A percentile compares a stretch with the other conserved stretches of the same genome.
Evolutionary conservation across 371 early-diverging fungal species (phyloP).

Genomic region (Circinella minor): DNA sequence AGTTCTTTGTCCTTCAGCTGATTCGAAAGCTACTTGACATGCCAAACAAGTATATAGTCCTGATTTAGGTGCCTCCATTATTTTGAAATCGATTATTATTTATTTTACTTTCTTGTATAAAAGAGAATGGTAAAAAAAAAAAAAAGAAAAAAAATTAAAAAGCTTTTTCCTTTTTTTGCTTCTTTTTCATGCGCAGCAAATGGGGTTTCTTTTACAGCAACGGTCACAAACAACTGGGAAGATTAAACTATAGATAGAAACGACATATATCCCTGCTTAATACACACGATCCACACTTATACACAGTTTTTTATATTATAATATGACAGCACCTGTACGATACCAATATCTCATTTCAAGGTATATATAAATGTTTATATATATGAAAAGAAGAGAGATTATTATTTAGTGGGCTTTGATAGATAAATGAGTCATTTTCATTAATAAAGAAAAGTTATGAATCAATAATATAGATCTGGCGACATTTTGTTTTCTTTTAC

Average conservation of each 20-base stretch:
- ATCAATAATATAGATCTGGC: constrained; percentile 34
- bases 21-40: constrained; percentile 87
- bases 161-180: background rate
- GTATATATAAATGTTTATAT: constrained; percentile 19
- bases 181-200: background rate
- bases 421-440: background rate
- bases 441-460: background rate
- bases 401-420: background rate
- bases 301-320: background rate
- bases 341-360: constrained; percentile 52
- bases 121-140: background rate
- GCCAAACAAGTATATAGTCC: constrained; percentile 68
- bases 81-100: background rate
- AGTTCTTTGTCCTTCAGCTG: constrained; percentile 79
- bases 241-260: too few relatives aligned
- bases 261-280: background rate
- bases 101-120: background rate
- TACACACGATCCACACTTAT: too few relatives aligned
- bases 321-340: constrained; percentile 40
- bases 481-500: constrained; percentile 51
- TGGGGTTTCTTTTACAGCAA: too few relatives aligned
- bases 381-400: background rate
- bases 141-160: constrained; percentile 4
- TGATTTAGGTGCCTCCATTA: constrained; percentile 12
- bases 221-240: too few relatives aligned